Evolutionary conservation across 208 protist genomes (phyloP), one percentile per base, ranked within the genome.

Genomic region (Phytomonas sp.): DNA sequence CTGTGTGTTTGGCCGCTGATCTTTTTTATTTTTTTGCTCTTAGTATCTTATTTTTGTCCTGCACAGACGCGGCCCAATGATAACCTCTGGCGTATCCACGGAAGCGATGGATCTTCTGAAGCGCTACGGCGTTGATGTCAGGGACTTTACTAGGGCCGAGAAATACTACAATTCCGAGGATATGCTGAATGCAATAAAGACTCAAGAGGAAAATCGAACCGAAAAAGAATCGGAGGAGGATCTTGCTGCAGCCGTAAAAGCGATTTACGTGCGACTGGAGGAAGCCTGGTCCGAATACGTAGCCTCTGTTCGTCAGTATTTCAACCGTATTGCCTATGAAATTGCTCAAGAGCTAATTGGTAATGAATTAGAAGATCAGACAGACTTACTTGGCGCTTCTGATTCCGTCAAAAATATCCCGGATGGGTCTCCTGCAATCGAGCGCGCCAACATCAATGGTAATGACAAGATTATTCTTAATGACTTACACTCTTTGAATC

Each of bases 61-160:
- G 30, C 29, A 29, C 29, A 62, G 32, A 75, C 1, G 45, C 12
- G 36, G 11, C 56, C 16, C 14, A 49, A 94, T 94, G 89, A 80
- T 76, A 23, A 85, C 80, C 2, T 71, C 74, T 23, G 71, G 60
- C 60, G 76, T 94, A 29, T 73, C 78, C 34, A 62, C 77, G 32
- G 83, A 76, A 71, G 72, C 83, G 19, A 59, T 88, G 66, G 75
- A 86, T 65, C 63, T 93, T 29, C 74, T 95, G 49, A 83, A 95
- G 66, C 74, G 79, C 60, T 87, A 84, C 62, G 61, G 60, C 63
- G 86, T 95, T 69, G 85, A 95, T 67, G 60, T 88, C 3, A 89
- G 89, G 67, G 90, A 95, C 71, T 88, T 90, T 56, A 79, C 69
- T 40, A 89, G 86, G 72, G 90, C 90, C 4, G 52, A 65, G 6